Base-by-base conservation (phyloP, 1,139 yeast genomes). In the Trichomonascaceae sp. region DNA sequence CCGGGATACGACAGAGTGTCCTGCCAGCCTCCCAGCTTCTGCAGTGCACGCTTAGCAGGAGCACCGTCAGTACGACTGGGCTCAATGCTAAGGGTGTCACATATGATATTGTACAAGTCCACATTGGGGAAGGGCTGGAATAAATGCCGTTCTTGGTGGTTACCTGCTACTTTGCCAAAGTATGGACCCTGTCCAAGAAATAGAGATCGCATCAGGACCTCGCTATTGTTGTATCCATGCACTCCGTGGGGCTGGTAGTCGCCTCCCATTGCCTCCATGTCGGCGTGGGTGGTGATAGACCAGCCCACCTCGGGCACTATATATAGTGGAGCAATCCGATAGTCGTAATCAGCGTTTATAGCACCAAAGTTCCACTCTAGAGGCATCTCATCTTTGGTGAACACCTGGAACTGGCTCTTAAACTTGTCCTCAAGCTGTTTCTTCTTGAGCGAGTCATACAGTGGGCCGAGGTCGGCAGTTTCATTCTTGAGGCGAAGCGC, bases 251-350 rank as follows among this genome's bases (percentile, higher is more conserved):
- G 82, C 26, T 56, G 54, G 52, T 77, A 78, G 17, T 69, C 65
- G 8, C 57, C 56, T 11, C 45, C 43, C 43, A 47, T 43, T 34
- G 60, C 54, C 22, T 67, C 64, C 67, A 74, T 69, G 40, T 69
- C 71, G 13, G 65, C 62, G 38, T 66, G 69, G 2, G 85, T 78
- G 1, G 84, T 71, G n/a, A 84, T 57, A 0, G 80, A 64, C 59
- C 79, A 85, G 0, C 95, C 95, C 4, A 81, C 76, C 22, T 74
- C 67, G 0, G 96, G 95, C 1, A 85, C 61, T 3, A 87, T 56
- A 89, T 95, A 82, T 13, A 85, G 55, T 1, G 93, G 93, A 0
- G 95, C 93, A 26, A 82, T 61, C 39, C 94, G 64, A 33, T 71
- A 63, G 37, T 66, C 61, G 48, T 66, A 79, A 30, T 50, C 49